Base-by-base conservation (phyloP, 768 basidiomycete genomes). In the Leccinum subtestaceum region DNA sequence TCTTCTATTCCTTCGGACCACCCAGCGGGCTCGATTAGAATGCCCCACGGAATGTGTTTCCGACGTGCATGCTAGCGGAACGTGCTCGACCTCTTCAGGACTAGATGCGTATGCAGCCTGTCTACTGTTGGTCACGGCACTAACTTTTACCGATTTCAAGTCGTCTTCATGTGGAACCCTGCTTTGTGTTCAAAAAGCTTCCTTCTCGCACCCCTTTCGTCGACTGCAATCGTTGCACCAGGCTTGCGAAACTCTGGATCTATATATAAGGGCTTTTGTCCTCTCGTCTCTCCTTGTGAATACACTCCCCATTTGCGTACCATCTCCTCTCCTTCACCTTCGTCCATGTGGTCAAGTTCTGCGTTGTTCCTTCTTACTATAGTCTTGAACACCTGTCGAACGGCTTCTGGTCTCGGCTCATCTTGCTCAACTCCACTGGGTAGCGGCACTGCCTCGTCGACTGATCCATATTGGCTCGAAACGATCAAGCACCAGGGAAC, bases 401-500 rank as follows among this genome's bases (percentile, higher is more conserved):
- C 17, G 13, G 50, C 23, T 36, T 61, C 62, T 53, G 80, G 73
- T 31, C 74, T 81, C 9, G 83, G 81, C 8, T 71, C 76, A 25
- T 76, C 78, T 21, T 84, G 81, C 67, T 70, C 76, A 36, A 67
- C 74, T 34, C 75, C 81, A 23, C 67, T 85, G 3, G 78, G 78
- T 46, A 58, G 74, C 29, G 86, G 85, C 27, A 79, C 75, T n/a
- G 84, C 88, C 9, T 45, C 66, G 23, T 21, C 65, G 9, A 27
- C 45, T 15, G 67, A 69, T 27, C 81, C 86, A 1, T 91, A 82
- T 68, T 92, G 89, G 89, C 73, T 89, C 62, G 75, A 91, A 70
- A 81, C 66, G 40, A 90, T 92, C 65, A 78, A 79, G 43, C 90
- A 90, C 65, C 88, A 85, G 69, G 89, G 87, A 31, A 84, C 75